Evolutionary conservation across 2,329 filamentous ascomycete species (phyloP).

Genomic region (Fusarium compactum): DNA sequence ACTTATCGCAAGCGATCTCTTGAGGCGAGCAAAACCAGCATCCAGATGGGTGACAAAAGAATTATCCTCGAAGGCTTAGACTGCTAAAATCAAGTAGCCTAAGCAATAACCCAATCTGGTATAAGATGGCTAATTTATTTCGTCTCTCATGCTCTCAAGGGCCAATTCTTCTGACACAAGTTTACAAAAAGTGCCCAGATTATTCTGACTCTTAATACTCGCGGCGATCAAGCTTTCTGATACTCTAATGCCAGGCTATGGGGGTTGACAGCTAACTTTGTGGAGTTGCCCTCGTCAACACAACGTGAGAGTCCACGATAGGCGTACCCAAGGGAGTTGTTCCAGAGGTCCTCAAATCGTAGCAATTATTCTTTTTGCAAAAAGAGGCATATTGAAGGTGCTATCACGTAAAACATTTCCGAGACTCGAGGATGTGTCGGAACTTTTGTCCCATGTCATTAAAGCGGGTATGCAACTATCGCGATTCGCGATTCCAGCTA

Average conservation of each 20-base stretch:
- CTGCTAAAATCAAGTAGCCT: too few species aligned
- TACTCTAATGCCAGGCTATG: not conserved
- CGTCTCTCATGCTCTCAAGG: too few species aligned
- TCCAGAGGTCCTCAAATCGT: not conserved
- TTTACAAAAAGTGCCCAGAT: too few species aligned
- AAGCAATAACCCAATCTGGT: too few species aligned
- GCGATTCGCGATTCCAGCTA: conserved; percentile 38
- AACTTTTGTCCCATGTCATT: conserved; percentile 27
- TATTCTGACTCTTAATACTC: not conserved
- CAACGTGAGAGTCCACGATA: not conserved
- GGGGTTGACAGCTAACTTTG: not conserved
- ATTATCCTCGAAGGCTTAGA: too few species aligned
- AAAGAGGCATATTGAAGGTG: not conserved
- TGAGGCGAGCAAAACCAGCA: not conserved
- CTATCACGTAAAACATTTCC: not conserved
- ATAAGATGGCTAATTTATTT: too few species aligned
- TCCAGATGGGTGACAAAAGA: too few species aligned
- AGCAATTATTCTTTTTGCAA: not conserved
- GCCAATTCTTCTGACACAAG: too few species aligned
- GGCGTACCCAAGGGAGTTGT: not conserved
- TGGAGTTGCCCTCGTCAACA: not conserved
- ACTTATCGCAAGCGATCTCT: not conserved
- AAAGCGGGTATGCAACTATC: conserved; percentile 46
- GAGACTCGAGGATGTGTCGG: not conserved
- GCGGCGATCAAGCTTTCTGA: not conserved